A percentile compares a stretch with the other conserved stretches of the same genome.
These are phyloP conservation scores for Candida manassasensis DNA, from an alignment of 805 yeast genomes.

Conservation along the genomic window DNA sequence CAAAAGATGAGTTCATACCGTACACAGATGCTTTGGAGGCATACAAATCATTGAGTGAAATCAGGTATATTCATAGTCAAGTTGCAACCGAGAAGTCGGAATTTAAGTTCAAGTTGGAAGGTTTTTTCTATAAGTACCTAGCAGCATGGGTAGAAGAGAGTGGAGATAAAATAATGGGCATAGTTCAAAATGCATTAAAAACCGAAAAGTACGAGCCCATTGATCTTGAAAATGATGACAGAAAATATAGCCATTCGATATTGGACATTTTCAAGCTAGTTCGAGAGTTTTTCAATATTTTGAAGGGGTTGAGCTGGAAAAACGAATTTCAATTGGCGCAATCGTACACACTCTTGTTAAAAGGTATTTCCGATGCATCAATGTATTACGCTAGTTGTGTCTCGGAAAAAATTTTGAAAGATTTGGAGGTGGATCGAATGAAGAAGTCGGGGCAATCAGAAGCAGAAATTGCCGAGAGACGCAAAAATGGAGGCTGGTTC, in stretches of 20 bases:
- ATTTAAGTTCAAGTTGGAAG: conserved; percentile 55
- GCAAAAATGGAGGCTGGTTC: conserved; percentile 38
- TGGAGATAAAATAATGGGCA: conserved; percentile 39
- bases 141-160: conserved; percentile 42
- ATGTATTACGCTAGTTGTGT: conserved; percentile 44
- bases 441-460: conserved; percentile 13
- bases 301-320: conserved; percentile 62
- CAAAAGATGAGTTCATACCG: conserved; percentile 31
- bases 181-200: conserved; percentile 51
- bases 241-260: conserved; percentile 56
- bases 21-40: conserved; percentile 56
- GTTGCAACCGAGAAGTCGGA: conserved; percentile 33
- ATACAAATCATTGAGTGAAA: conserved; percentile 48
- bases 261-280: conserved; percentile 63
- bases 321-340: conserved; percentile 59
- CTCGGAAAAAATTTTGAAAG: conserved; percentile 36
- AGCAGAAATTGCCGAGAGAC: conserved; percentile 15
- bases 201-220: conserved; percentile 56
- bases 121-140: conserved; percentile 41
- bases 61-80: conserved; percentile 49
- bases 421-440: conserved; percentile 33
- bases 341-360: conserved; percentile 55
- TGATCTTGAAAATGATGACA: conserved; percentile 36
- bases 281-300: conserved; percentile 51
- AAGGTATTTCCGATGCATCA: conserved; percentile 58